Evolutionary conservation across 208 protist species (phyloP).

Genomic region (Naegleria gruberi): DNA sequence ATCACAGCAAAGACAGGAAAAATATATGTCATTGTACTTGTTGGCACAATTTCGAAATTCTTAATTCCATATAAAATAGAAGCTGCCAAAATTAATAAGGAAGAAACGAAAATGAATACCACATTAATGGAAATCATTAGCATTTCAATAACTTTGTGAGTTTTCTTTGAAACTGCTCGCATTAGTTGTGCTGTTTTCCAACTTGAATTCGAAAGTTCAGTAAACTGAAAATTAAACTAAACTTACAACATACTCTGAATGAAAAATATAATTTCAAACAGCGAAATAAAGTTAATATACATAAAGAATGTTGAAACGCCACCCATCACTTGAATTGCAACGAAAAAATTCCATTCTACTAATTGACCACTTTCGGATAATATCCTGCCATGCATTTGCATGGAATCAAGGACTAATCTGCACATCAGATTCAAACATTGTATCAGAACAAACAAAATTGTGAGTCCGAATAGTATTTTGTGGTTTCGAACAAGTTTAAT

Average conservation of each 20-base stretch:
- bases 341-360: background rate
- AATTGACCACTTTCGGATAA: background rate
- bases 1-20: too few relatives aligned
- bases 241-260: constrained; percentile 7
- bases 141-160: background rate
- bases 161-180: background rate
- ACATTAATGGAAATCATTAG: background rate
- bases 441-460: background rate
- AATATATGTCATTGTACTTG: too few relatives aligned
- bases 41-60: background rate
- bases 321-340: background rate
- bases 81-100: background rate
- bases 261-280: background rate
- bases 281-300: background rate
- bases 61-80: background rate
- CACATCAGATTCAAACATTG: background rate
- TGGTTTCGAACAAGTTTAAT: background rate
- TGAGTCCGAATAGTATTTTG: background rate
- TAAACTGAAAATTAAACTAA: background rate
- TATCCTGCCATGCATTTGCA: background rate
- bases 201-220: background rate
- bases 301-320: background rate
- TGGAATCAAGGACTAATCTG: background rate
- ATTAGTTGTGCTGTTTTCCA: background rate
- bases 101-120: background rate